Evolutionary conservation across 208 protist species (phyloP).

Genomic region (Crithidia expoeki): DNA sequence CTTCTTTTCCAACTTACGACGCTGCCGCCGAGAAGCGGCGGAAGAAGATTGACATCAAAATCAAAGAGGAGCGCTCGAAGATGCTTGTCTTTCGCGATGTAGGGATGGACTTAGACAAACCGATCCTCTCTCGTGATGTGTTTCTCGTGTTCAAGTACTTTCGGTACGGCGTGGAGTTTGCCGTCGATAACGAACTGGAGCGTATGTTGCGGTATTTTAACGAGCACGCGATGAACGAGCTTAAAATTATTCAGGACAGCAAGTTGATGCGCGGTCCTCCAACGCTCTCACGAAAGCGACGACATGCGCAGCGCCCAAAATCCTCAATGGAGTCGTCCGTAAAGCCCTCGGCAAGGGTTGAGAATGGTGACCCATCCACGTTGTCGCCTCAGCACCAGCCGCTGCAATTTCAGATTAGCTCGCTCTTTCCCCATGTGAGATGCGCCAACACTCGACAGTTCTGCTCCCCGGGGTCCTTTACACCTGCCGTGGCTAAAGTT

Average conservation of each 20-base stretch:
- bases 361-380: slow-evolving; percentile 1
- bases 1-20: slow-evolving; percentile 60
- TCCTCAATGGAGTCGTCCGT: not conserved
- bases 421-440: slow-evolving; percentile 52
- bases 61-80: slow-evolving; percentile 70
- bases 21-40: slow-evolving; percentile 42
- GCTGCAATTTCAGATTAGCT: slow-evolving; percentile 45
- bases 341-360: not conserved
- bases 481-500: not conserved
- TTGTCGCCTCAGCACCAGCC: slow-evolving; percentile 11
- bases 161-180: slow-evolving; percentile 84
- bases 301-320: slow-evolving; percentile 7
- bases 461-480: slow-evolving; percentile 30
- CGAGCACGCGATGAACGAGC: slow-evolving; percentile 85
- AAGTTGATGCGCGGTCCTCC: slow-evolving; percentile 87
- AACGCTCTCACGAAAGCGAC: slow-evolving; percentile 53
- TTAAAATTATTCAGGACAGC: slow-evolving; percentile 90
- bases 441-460: slow-evolving; percentile 65
- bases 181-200: slow-evolving; percentile 89
- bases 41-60: slow-evolving; percentile 55
- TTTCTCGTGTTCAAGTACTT: slow-evolving; percentile 91
- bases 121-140: slow-evolving; percentile 87
- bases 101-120: slow-evolving; percentile 89
- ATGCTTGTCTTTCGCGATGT: slow-evolving; percentile 89
- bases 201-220: slow-evolving; percentile 91